Percentiles rank a stretch among this genome's conserved stretches.
These are phyloP conservation scores for Backusella tarrabulga DNA, from an alignment of 192 early-diverging fungal species.

Conservation along the genomic window DNA sequence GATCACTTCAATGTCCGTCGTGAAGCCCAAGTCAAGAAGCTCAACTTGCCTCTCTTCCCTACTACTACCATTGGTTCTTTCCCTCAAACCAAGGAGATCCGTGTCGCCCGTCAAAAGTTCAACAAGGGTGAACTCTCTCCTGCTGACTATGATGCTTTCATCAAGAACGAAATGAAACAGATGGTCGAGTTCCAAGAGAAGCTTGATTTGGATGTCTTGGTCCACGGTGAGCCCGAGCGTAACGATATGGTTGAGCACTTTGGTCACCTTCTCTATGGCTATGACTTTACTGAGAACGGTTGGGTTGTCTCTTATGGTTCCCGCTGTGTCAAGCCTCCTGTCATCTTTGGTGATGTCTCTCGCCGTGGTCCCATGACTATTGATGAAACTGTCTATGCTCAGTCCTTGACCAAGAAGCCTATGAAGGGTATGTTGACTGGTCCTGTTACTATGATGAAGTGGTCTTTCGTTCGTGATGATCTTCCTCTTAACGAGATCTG, in stretches of 20 bases:
- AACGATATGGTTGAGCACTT: slow-evolving; percentile 98
- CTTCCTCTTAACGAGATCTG: slow-evolving; percentile 82
- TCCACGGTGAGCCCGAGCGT: slow-evolving; percentile 98
- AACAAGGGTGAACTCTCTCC: slow-evolving; percentile 76
- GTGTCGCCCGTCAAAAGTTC: slow-evolving; percentile 85
- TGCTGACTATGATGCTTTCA: slow-evolving; percentile 75
- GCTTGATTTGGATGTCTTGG: slow-evolving; percentile 89
- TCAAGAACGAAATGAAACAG: slow-evolving; percentile 83
- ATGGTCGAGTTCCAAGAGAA: slow-evolving; percentile 89
- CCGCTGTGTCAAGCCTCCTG: slow-evolving; percentile 95
- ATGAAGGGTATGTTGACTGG: slow-evolving; percentile 99
- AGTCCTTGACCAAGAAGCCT: slow-evolving; percentile 83
- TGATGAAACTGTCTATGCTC: slow-evolving; percentile 79
- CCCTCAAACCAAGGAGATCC: slow-evolving; percentile 98
- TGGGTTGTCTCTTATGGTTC: slow-evolving; percentile 98
- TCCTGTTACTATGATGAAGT: slow-evolving; percentile 96
- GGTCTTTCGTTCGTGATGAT: slow-evolving; percentile 99
- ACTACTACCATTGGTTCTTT: slow-evolving; percentile 98
- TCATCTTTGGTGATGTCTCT: slow-evolving; percentile 95
- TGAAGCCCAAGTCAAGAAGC: slow-evolving; percentile 67
- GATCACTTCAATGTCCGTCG: slow-evolving; percentile 73
- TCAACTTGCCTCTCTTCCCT: slow-evolving; percentile 88
- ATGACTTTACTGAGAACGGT: slow-evolving; percentile 93
- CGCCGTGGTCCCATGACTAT: slow-evolving; percentile 94
- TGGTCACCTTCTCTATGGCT: slow-evolving; percentile 92